phyloP scores from a whole-genome alignment of 345 rosid species.

The Ceriops tagal region DNA sequence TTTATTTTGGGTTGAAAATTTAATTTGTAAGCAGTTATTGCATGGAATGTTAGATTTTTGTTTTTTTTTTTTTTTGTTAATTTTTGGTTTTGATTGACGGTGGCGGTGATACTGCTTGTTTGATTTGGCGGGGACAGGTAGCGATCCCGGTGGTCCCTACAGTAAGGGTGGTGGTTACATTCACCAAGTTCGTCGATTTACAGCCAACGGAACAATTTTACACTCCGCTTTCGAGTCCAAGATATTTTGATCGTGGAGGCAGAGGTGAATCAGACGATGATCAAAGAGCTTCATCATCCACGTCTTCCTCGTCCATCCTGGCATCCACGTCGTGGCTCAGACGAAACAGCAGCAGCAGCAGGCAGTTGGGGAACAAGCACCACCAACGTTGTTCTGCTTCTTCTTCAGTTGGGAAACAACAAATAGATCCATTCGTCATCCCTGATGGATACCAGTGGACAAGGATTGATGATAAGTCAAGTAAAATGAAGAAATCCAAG shows the following conservation, averaged over 20 bases:
- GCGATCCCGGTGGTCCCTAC: constrained; percentile 99
- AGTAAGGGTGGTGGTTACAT: constrained; percentile 87
- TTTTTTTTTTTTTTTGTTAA: no score
- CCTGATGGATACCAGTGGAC: constrained; percentile 82
- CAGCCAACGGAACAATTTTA: constrained; percentile 71
- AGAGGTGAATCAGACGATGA: constrained; percentile 39
- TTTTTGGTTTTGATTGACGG: not conserved
- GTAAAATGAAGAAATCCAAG: constrained; percentile 29
- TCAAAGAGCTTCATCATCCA: constrained; percentile 31
- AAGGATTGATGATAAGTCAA: constrained; percentile 20
- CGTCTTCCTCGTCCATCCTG: constrained; percentile 35
- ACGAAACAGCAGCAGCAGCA: constrained; percentile 44
- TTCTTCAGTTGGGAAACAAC: constrained; percentile 17
- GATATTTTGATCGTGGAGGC: constrained; percentile 30
- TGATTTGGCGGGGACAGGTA: constrained; percentile 44
- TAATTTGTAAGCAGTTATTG: not conserved
- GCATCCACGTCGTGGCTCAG: constrained; percentile 47
- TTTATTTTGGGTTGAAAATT: no score
- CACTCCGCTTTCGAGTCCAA: constrained; percentile 93
- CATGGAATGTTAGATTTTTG: not conserved
- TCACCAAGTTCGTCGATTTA: constrained; percentile 85
- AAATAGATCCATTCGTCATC: constrained; percentile 69
- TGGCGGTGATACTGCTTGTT: not conserved
- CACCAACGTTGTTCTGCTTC: constrained; percentile 23
- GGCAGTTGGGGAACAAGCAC: constrained; percentile 48